A percentile compares a stretch with the other conserved stretches of the same genome.
phyloP scores from a whole-genome alignment of 1,139 yeast species.

The Candida pseudocylindracea region DNA sequence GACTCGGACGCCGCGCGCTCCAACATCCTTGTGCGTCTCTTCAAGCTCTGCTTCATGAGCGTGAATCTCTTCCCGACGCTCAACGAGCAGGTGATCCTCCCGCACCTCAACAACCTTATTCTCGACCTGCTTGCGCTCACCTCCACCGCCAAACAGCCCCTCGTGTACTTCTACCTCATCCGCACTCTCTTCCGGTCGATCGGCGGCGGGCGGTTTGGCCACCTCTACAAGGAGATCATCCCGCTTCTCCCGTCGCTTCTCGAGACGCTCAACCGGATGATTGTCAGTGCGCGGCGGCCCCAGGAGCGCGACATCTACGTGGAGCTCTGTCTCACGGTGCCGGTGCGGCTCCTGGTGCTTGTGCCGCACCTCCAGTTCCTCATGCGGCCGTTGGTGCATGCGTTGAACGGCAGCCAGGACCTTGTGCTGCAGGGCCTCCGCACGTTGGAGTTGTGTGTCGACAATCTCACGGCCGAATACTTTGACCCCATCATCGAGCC shows the following conservation, averaged over 20 bases:
- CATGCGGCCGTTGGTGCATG: conserved; percentile 79
- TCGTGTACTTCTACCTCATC: conserved; percentile 71
- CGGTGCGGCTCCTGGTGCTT: conserved; percentile 76
- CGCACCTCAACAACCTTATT: conserved; percentile 68
- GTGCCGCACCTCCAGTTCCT: conserved; percentile 81
- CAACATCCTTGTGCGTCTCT: conserved; percentile 61
- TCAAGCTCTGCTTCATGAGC: conserved; percentile 88
- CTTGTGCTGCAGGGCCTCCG: conserved; percentile 84
- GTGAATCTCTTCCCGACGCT: conserved; percentile 77
- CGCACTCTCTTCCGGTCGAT: conserved; percentile 83
- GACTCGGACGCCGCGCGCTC: conserved; percentile 60
- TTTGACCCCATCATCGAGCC: conserved; percentile 96
- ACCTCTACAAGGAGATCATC: conserved; percentile 74
- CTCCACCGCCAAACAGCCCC: conserved; percentile 80
- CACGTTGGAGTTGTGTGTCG: conserved; percentile 91
- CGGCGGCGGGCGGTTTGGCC: conserved; percentile 91
- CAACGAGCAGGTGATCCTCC: conserved; percentile 71
- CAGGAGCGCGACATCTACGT: conserved; percentile 88
- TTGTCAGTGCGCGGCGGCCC: conserved; percentile 65
- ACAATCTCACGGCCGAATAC: conserved; percentile 85
- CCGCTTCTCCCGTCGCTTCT: conserved; percentile 75
- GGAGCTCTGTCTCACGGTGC: conserved; percentile 85
- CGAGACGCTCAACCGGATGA: conserved; percentile 67
- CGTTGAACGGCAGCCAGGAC: conserved; percentile 80
- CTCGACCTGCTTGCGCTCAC: conserved; percentile 61